Percentiles rank a stretch among this genome's conserved stretches.
Evolutionary conservation across 2,329 filamentous ascomycete genomes (phyloP).

Genomic region (Monosporascus ibericus): DNA sequence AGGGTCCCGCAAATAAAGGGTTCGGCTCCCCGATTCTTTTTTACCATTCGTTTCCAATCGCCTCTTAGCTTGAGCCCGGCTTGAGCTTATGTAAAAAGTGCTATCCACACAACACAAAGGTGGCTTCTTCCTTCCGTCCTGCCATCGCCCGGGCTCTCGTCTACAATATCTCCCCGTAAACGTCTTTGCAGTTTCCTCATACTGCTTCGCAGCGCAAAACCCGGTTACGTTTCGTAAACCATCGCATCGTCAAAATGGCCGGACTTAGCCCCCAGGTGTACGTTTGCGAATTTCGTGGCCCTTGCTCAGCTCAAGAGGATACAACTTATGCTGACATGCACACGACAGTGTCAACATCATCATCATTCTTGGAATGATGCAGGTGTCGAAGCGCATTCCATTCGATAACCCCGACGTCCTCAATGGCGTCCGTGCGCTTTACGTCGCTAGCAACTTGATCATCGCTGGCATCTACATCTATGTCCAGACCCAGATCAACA

Average conservation of each 20-base stretch:
- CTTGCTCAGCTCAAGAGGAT: neutral
- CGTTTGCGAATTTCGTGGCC: constrained; percentile 21
- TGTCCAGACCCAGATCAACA: constrained; percentile 78
- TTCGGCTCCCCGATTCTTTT: neutral
- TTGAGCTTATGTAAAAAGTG: neutral
- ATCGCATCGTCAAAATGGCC: constrained; percentile 46
- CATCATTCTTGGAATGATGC: constrained; percentile 97
- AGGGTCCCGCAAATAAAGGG: neutral
- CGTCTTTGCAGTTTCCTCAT: neutral
- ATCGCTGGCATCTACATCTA: constrained; percentile 83
- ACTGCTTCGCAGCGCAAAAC: neutral
- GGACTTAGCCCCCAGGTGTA: constrained; percentile 60
- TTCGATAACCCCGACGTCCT: constrained; percentile 74
- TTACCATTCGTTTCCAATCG: neutral
- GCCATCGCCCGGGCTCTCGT: neutral
- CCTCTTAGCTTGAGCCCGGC: neutral
- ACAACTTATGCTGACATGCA: constrained; percentile 17
- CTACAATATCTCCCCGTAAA: neutral
- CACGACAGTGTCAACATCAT: constrained; percentile 73
- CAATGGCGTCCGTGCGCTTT: constrained; percentile 49
- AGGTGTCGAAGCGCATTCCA: constrained; percentile 90
- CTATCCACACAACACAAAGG: neutral
- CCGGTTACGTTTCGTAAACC: neutral
- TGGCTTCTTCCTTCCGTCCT: constrained; percentile 14
- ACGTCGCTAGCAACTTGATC: constrained; percentile 64